Evolutionary conservation across 768 basidiomycete species (phyloP), one percentile per base, ranked within the genome.

Genomic region (Rhodotorula kratochvilovae): DNA sequence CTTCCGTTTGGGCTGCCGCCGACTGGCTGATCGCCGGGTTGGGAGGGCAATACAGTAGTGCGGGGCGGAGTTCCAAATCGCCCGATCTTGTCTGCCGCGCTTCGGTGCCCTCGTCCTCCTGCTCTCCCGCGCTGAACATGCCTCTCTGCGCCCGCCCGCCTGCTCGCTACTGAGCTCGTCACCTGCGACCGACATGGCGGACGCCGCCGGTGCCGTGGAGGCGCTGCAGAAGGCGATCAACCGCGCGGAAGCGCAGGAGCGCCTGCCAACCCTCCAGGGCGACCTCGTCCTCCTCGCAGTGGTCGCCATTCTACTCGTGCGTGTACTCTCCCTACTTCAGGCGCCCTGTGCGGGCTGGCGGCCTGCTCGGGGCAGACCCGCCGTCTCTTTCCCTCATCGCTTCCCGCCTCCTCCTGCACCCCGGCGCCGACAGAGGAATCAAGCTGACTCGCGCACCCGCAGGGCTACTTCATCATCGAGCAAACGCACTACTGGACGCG

Each of bases 401-500:
- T 46, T 5, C 45, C 17, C 12, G 48, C 48, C 1, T 46, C 25
- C 25, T 50, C 48, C 39, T 39, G n/a, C n/a, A n/a, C n/a, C n/a
- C n/a, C n/a, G n/a, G n/a, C 39, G 13, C 13, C 39, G 39, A 11
- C 48, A 46, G 19, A 23, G 1, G 17, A 46, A 21, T 2, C 19
- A 21, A 4, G 25, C 48, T 27, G 8, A 11, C 48, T n/a, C 48
- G 27, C 27, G 2, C 29, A 4, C n/a, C 15, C 57, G 39, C 35
- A 65, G 59, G 69, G 70, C 19, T 71, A 66, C 64, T 71, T 71
- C 48, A 2, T 35, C 8, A 39, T 61, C 13, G 70, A 71, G 42
- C 17, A 58, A 25, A 21, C 8, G 3, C 51, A 46, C 42, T 71
- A 71, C n/a, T 57, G 66, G 29, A 12, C n/a, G 6, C 43, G 64